phyloP scores from a whole-genome alignment of 768 basidiomycete genomes.

The Tricholoma flavovirens region DNA sequence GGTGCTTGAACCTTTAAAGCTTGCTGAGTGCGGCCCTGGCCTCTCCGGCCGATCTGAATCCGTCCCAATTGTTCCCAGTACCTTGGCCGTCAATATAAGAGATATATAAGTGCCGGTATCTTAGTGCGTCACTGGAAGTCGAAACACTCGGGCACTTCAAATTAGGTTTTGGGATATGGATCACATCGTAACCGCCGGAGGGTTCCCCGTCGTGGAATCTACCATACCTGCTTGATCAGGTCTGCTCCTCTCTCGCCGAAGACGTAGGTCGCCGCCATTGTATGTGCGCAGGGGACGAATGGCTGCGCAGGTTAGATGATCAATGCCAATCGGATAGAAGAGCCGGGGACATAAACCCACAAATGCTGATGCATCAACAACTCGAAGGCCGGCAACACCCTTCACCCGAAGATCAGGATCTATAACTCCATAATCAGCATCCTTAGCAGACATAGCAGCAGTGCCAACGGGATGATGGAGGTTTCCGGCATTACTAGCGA shows the following conservation, averaged over 20 bases:
- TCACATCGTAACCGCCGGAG: neutral
- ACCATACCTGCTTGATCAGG: conserved; percentile 18
- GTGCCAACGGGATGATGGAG: conserved; percentile 21
- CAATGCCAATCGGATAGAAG: neutral
- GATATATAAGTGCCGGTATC: too few relatives aligned
- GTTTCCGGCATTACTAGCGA: conserved; percentile 9
- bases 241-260: conserved; percentile 27
- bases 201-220: neutral
- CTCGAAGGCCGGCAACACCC: conserved; percentile 22
- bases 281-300: conserved; percentile 21
- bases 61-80: too few relatives aligned
- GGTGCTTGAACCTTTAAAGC: too few relatives aligned
- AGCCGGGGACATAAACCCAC: neutral
- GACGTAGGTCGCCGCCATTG: conserved; percentile 22
- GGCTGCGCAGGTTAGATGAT: conserved; percentile 9
- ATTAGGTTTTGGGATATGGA: neutral
- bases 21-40: too few relatives aligned
- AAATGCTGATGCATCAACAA: conserved; percentile 27
- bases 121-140: too few relatives aligned
- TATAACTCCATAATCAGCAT: conserved; percentile 22
- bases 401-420: conserved; percentile 26
- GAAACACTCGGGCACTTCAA: neutral
- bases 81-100: too few relatives aligned
- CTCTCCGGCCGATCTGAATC: too few relatives aligned
- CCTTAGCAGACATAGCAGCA: conserved; percentile 18